Percentiles rank a stretch among this genome's conserved stretches.
Evolutionary conservation across 1,139 yeast species (phyloP).

Genomic region (Debaryomycetaceae sp.): DNA sequence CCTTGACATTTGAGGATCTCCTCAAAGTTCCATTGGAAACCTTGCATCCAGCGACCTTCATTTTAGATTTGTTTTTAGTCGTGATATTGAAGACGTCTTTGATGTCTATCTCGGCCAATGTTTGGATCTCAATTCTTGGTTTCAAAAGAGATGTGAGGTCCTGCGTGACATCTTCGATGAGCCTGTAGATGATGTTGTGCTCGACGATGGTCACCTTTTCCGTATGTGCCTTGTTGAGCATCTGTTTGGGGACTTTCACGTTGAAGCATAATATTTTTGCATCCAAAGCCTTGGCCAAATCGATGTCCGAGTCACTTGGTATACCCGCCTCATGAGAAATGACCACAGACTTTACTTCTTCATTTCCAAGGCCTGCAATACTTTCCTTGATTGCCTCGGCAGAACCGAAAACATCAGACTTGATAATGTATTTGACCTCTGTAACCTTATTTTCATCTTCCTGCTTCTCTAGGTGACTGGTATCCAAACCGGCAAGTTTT

Average conservation of each 20-base stretch:
- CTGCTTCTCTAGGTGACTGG: conserved; percentile 29
- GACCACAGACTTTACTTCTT: conserved; percentile 69
- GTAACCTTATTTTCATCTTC: conserved; percentile 22
- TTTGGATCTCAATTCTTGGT: conserved; percentile 67
- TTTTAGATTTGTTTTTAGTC: conserved; percentile 41
- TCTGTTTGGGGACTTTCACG: conserved; percentile 63
- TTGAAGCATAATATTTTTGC: conserved; percentile 82
- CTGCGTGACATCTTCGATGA: conserved; percentile 79
- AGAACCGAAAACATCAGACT: conserved; percentile 82
- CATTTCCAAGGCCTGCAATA: conserved; percentile 77
- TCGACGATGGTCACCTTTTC: conserved; percentile 58
- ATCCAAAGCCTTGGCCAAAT: conserved; percentile 71
- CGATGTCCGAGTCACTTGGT: conserved; percentile 80
- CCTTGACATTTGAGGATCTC: conserved; percentile 58
- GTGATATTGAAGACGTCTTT: conserved; percentile 72
- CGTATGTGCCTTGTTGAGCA: conserved; percentile 56
- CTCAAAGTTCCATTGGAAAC: conserved; percentile 69
- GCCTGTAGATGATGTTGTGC: conserved; percentile 80
- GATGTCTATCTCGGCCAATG: conserved; percentile 65
- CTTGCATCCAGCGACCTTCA: conserved; percentile 83
- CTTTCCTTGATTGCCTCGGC: conserved; percentile 69
- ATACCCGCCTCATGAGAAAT: conserved; percentile 78
- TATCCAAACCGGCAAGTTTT: conserved; percentile 54
- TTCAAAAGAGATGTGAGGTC: conserved; percentile 58
- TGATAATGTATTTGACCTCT: conserved; percentile 62